Conservation (phyloP, 768 basidiomycete species). For the Pisolithus tinctorius region DNA sequence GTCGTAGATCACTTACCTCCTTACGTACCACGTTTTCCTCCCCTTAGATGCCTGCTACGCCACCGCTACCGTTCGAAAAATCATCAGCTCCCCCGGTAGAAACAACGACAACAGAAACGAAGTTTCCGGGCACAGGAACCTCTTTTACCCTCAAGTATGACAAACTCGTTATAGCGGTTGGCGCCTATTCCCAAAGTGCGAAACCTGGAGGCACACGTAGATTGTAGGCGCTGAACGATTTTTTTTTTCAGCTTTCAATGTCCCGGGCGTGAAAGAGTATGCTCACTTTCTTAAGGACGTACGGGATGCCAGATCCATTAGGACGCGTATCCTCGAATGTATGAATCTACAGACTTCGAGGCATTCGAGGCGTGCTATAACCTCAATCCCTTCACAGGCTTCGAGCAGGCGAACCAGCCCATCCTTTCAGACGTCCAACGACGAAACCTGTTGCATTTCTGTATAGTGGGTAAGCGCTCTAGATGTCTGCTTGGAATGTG, state of each 20-base stretch:
- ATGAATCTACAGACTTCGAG: slow-evolving; percentile 7
- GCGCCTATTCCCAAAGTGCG: slow-evolving; percentile 80
- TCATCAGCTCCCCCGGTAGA: slow-evolving; percentile 9
- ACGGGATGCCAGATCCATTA: slow-evolving; percentile 65
- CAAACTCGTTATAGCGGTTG: slow-evolving; percentile 79
- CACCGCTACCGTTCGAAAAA: slow-evolving; percentile 30
- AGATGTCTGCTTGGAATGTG: neutral
- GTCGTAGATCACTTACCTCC: neutral
- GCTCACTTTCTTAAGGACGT: slow-evolving; percentile 81
- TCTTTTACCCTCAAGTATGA: slow-evolving; percentile 65
- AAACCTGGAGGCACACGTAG: slow-evolving; percentile 3
- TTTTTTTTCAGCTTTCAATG: slow-evolving; percentile 46
- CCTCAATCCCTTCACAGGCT: slow-evolving; percentile 35
- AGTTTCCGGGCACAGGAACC: slow-evolving; percentile 18
- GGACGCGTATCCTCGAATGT: slow-evolving; percentile 72
- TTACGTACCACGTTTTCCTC: neutral
- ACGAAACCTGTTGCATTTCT: slow-evolving; percentile 74
- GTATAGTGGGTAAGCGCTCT: slow-evolving; percentile 61
- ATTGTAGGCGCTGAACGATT: neutral
- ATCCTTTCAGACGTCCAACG: slow-evolving; percentile 68
- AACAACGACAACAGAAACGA: slow-evolving; percentile 11
- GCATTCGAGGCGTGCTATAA: neutral
- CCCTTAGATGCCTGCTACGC: slow-evolving; percentile 58
- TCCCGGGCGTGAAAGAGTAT: slow-evolving; percentile 75
- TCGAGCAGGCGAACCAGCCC: slow-evolving; percentile 84